phyloP scores from a whole-genome alignment of 2,329 filamentous ascomycete genomes.

The Penicillium oxalicum region DNA sequence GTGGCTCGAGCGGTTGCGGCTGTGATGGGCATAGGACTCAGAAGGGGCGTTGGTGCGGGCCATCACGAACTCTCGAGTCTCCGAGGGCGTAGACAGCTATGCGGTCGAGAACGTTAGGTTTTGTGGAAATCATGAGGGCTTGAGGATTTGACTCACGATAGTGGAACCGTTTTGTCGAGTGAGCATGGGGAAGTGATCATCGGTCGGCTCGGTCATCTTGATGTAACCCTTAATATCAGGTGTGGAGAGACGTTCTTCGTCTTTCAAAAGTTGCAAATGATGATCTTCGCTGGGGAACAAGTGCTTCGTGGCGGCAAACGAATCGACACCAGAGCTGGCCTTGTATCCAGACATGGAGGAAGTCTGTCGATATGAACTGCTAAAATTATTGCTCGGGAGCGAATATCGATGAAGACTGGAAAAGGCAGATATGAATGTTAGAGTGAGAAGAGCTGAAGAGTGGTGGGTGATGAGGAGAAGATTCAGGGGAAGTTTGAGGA shows the following conservation, averaged over 20 bases:
- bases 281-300: constrained; percentile 82
- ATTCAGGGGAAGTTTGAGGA: no score
- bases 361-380: constrained; percentile 27
- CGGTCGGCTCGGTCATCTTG: constrained; percentile 60
- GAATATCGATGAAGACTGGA: constrained; percentile 75
- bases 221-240: constrained; percentile 64
- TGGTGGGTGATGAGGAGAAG: neutral
- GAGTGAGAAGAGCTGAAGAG: neutral
- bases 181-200: constrained; percentile 78
- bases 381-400: constrained; percentile 65
- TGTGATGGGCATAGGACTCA: constrained; percentile 60
- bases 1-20: constrained; percentile 61
- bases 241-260: constrained; percentile 49
- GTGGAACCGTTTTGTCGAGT: constrained; percentile 47
- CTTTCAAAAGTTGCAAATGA: constrained; percentile 34
- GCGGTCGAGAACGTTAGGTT: constrained; percentile 36
- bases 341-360: constrained; percentile 21
- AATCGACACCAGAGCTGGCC: constrained; percentile 56
- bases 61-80: constrained; percentile 72
- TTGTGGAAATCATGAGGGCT: neutral
- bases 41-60: constrained; percentile 58
- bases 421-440: constrained; percentile 3
- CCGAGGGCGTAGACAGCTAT: constrained; percentile 72
- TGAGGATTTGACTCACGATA: constrained; percentile 43
- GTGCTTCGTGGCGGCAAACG: constrained; percentile 79